phyloP scores from a whole-genome alignment of 768 basidiomycete species.

The Boletus vermiculosoides region DNA sequence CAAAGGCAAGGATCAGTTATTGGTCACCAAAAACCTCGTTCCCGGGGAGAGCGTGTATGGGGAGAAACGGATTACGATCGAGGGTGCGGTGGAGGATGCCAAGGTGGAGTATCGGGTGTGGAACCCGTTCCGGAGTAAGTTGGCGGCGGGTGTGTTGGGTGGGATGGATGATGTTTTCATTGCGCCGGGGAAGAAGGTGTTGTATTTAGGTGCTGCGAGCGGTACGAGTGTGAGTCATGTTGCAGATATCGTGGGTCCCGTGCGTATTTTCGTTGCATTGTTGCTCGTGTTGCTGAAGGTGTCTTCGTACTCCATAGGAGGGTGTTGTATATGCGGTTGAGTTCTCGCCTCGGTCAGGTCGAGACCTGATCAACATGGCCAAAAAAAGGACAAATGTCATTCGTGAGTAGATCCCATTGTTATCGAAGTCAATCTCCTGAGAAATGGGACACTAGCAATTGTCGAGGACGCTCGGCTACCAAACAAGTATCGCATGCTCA shows the following conservation, averaged over 20 bases:
- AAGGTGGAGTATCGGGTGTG: constrained; percentile 98
- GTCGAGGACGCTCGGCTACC: constrained; percentile 97
- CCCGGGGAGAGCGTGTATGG: constrained; percentile 98
- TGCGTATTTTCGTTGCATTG: constrained; percentile 37
- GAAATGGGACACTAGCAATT: constrained; percentile 58
- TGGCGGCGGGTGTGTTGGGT: constrained; percentile 95
- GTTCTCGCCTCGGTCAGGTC: constrained; percentile 93
- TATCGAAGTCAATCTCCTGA: constrained; percentile 1
- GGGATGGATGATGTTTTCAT: constrained; percentile 95
- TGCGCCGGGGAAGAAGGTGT: constrained; percentile 89
- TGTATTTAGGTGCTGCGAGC: constrained; percentile 97
- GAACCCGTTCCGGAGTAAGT: constrained; percentile 98
- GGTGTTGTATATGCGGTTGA: constrained; percentile 98
- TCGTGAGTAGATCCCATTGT: constrained; percentile 52
- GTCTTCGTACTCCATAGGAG: constrained; percentile 50
- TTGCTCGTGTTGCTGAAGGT: constrained; percentile 4
- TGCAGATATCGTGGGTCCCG: constrained; percentile 96
- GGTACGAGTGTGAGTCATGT: constrained; percentile 99
- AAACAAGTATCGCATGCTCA: constrained; percentile 95
- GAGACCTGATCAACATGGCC: constrained; percentile 98
- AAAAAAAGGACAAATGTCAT: constrained; percentile 99
- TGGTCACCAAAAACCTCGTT: constrained; percentile 97
- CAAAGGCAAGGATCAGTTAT: constrained; percentile 93
- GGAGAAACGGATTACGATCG: constrained; percentile 93
- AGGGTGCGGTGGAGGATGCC: constrained; percentile 67